Percentiles rank a stretch among this genome's conserved stretches.
These are phyloP conservation scores for Ilex asprella DNA, from an alignment of 257 asterid genomes.

Conservation along the genomic window DNA sequence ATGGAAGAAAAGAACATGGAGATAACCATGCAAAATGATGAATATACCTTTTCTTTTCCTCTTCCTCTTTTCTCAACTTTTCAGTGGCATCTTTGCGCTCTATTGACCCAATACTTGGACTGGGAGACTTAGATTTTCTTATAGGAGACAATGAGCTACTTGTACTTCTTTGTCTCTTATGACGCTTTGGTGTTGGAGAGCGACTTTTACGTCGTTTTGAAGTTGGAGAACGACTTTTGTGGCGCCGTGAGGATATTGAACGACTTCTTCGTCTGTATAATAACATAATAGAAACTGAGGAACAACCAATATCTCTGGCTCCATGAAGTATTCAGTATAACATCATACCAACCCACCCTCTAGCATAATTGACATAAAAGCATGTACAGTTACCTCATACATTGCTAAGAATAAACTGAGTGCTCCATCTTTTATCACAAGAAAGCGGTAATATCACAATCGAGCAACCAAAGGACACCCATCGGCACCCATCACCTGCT, in stretches of 20 bases:
- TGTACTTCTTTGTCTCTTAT: slow-evolving; percentile 56
- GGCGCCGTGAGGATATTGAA: slow-evolving; percentile 58
- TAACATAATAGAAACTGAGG: slow-evolving; percentile 39
- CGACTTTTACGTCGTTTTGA: slow-evolving; percentile 71
- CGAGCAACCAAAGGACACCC: slow-evolving; percentile 83
- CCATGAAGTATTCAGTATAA: slow-evolving; percentile 21
- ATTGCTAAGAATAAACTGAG: slow-evolving; percentile 84
- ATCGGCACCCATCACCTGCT: slow-evolving; percentile 85
- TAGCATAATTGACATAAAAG: slow-evolving; percentile 31
- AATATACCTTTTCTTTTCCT: slow-evolving; percentile 84
- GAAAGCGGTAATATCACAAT: slow-evolving; percentile 84
- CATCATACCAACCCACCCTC: slow-evolving; percentile 41
- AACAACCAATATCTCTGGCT: slow-evolving; percentile 24
- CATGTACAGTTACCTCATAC: slow-evolving; percentile 89
- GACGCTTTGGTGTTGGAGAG: slow-evolving; percentile 59
- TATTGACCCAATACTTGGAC: slow-evolving; percentile 36
- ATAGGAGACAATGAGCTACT: slow-evolving; percentile 43
- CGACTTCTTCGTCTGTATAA: slow-evolving; percentile 79
- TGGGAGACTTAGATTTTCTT: slow-evolving; percentile 60
- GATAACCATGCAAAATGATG: slow-evolving; percentile 7
- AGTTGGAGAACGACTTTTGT: slow-evolving; percentile 67
- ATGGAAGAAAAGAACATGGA: not conserved
- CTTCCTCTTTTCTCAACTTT: slow-evolving; percentile 62
- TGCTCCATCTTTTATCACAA: slow-evolving; percentile 87
- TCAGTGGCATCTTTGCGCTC: slow-evolving; percentile 67